Percentiles rank a stretch among this genome's conserved stretches.
Conservation (phyloP, 768 basidiomycete genomes). For the Pulveroboletus sp. region DNA sequence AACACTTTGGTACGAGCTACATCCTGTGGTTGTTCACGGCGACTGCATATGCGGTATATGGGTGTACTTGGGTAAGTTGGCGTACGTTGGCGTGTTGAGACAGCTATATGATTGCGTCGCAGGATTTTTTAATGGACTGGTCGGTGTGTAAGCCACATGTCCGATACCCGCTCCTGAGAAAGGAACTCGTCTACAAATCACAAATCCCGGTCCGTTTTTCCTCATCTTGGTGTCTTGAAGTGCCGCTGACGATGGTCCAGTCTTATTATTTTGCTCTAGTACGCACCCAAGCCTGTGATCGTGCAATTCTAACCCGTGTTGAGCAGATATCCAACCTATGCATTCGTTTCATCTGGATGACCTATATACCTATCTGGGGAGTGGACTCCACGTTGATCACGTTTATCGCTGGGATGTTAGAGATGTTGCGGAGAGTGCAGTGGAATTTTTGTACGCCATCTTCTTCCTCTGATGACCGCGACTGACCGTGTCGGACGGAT, state of each 20-base stretch:
- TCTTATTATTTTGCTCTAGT: conserved; percentile 80
- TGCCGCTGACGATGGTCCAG: conserved; percentile 29
- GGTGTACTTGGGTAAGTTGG: conserved; percentile 66
- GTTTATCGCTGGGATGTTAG: conserved; percentile 66
- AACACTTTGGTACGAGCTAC: conserved; percentile 45
- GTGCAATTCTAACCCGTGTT: background rate
- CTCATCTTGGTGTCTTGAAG: background rate
- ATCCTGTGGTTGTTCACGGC: conserved; percentile 67
- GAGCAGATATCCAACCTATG: conserved; percentile 62
- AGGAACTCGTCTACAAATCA: conserved; percentile 69
- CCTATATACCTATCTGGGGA: conserved; percentile 56
- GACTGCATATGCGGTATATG: conserved; percentile 62
- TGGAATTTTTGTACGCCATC: conserved; percentile 83
- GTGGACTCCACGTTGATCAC: conserved; percentile 44
- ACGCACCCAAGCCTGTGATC: conserved; percentile 10
- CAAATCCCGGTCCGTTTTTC: conserved; percentile 46
- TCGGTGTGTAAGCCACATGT: conserved; percentile 61
- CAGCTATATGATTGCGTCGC: background rate
- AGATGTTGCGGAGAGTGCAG: conserved; percentile 75
- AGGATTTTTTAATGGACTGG: conserved; percentile 96
- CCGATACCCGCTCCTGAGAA: conserved; percentile 57
- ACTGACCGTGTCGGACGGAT: background rate
- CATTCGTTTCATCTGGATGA: conserved; percentile 77
- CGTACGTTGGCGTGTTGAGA: background rate
- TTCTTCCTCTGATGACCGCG: background rate